These are phyloP conservation scores for Huntiella moniliformis DNA, from an alignment of 2,329 filamentous ascomycete species.

Conservation along the genomic window DNA sequence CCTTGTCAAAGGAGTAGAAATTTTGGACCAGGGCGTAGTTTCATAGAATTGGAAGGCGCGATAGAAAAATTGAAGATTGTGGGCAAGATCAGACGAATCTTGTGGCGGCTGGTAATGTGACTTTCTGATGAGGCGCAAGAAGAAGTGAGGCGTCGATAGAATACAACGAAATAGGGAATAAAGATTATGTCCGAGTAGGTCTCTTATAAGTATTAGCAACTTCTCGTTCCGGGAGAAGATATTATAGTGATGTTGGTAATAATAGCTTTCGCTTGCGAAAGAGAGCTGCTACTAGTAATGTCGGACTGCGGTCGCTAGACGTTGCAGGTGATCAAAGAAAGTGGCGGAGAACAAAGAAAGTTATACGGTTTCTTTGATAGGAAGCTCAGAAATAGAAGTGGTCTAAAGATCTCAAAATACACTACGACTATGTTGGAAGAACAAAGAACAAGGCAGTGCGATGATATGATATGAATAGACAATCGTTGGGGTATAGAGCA, in stretches of 20 bases:
- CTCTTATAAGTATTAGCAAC: background rate
- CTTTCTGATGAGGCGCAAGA: conserved; percentile 1
- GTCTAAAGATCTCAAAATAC: too few relatives aligned
- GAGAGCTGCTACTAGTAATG: background rate
- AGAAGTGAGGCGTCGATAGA: background rate
- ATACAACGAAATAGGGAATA: background rate
- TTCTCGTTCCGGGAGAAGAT: conserved; percentile 3
- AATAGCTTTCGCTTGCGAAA: conserved; percentile 2
- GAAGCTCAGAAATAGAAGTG: too few relatives aligned
- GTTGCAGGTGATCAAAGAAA: conserved; percentile 1
- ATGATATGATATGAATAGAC: background rate
- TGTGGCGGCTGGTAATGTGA: conserved; percentile 1
- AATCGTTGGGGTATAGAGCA: background rate
- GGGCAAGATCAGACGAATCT: background rate
- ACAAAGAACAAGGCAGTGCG: conserved; percentile 5
- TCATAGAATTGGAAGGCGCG: conserved; percentile 1
- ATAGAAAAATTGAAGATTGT: background rate
- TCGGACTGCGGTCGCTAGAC: conserved; percentile 1
- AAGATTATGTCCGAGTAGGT: conserved; percentile 2
- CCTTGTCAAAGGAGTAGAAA: too few relatives aligned
- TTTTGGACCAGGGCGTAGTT: too few relatives aligned
- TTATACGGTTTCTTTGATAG: background rate
- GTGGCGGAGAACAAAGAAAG: conserved; percentile 6
- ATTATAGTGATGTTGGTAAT: background rate
- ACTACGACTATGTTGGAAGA: background rate